Conservation (phyloP, 1,284 basidiomycete species). For the Irpex sp. region DNA sequence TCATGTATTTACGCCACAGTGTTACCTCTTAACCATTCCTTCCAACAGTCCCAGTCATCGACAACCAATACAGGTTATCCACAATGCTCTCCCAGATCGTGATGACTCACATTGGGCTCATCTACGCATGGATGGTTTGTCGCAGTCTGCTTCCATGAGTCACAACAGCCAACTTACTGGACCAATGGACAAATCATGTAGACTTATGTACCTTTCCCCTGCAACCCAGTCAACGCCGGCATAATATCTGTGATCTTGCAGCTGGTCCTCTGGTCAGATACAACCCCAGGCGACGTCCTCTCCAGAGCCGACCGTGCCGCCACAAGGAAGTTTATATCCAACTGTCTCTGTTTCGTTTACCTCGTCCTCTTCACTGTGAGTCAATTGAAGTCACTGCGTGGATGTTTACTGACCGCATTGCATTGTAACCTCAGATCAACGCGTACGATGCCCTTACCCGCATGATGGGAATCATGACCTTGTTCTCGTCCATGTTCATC, state of each 20-base stretch:
- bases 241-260: not conserved
- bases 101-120: not conserved
- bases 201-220: not conserved
- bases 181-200: not conserved
- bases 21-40: not conserved
- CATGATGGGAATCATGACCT: not conserved
- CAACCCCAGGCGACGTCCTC: not conserved
- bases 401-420: not conserved
- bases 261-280: not conserved
- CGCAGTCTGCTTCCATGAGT: not conserved
- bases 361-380: not conserved
- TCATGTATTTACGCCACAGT: not conserved
- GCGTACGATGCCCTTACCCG: not conserved
- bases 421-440: not conserved
- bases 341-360: not conserved
- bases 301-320: not conserved
- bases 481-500: not conserved
- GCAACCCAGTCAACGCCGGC: not conserved
- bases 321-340: not conserved
- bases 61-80: not conserved
- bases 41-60: not conserved
- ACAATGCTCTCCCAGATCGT: not conserved
- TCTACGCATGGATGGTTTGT: not conserved
- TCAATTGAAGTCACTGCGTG: not conserved
- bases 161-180: not conserved